Base-by-base conservation (phyloP, 306 rosid genomes). In the Lupinus albus region DNA sequence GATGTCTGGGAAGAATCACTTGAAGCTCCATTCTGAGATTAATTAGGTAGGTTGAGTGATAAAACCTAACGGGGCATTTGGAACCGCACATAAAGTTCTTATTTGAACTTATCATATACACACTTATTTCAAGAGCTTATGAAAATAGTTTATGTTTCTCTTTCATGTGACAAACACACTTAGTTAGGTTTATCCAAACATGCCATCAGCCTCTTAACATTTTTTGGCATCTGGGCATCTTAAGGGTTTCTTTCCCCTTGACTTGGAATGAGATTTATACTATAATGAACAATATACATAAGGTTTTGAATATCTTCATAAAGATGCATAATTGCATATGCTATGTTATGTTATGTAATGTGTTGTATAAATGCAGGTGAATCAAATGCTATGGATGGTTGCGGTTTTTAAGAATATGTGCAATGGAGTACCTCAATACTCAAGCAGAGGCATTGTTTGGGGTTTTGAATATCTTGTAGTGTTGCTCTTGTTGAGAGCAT, bases 1-100 rank as follows among this genome's bases (percentile, higher is more conserved):
- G 99, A 94, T 76, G 97, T 90, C 70, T 94, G 99, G 99, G 99
- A 94, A 65, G 99, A 94, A 79, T 88, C 99, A 42, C 95, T 90
- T n/a, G 99, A 93, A 80, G 97, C 99, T 68, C 99, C 99, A 8
- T 94, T 94, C 76, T 94, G 82, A 88, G 73, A 65, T 79, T 25
- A 25, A 25, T 67, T 41, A 60, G 89, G 92, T 82, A 79, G 38
- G 78, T 77, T 58, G 38, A 49, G 56, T 36, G 9, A 7, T 36
- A 7, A 36, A 36, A 8, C 41, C 11, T 3, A 36, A 36, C 4
- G 30, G 4, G 4, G 30, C 4, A 4, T 25, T 25, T 25, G 30
- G 30, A 25, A 25, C 4, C 30, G 30, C 4, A 2, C 30, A 25
- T 25, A 25, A 25, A 25, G 30, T 25, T 25, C 30, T 25, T 25